phyloP scores from a whole-genome alignment of 2,329 filamentous ascomycete genomes.

The Graphilbum fragrans region DNA sequence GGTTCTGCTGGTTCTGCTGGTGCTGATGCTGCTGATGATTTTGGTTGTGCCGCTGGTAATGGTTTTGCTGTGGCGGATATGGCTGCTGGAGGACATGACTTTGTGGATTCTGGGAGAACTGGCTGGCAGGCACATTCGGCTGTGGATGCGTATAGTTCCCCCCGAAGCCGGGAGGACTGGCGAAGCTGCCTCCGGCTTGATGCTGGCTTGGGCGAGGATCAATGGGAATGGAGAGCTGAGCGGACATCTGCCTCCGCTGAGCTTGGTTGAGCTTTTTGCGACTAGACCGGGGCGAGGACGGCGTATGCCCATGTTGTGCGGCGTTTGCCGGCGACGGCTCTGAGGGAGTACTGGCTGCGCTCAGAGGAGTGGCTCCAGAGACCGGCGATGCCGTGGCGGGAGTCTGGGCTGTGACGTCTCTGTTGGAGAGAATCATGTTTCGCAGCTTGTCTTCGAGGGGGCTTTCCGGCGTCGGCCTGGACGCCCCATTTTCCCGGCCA shows the following conservation, averaged over 20 bases:
- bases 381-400: background rate
- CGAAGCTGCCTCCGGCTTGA: constrained; percentile 16
- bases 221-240: constrained; percentile 44
- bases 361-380: background rate
- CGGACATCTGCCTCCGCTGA: constrained; percentile 49
- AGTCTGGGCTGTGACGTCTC: background rate
- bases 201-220: constrained; percentile 26
- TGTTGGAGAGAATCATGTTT: constrained; percentile 12
- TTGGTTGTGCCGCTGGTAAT: constrained; percentile 14
- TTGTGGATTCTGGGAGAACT: background rate
- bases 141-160: constrained; percentile 7
- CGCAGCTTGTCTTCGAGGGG: constrained; percentile 13
- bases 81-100: too few relatives aligned
- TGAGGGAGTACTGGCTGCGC: background rate
- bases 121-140: too few relatives aligned
- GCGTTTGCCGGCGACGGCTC: background rate
- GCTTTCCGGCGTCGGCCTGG: background rate
- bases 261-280: constrained; percentile 50
- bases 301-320: background rate
- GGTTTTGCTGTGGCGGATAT: constrained; percentile 14
- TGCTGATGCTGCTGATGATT: constrained; percentile 18
- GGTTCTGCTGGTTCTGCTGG: constrained; percentile 15
- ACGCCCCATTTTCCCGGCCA: background rate
- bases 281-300: constrained; percentile 5
- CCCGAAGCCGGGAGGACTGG: constrained; percentile 16